Conservation (phyloP, 331 rosid genomes). For the Telfairia occidentalis region DNA sequence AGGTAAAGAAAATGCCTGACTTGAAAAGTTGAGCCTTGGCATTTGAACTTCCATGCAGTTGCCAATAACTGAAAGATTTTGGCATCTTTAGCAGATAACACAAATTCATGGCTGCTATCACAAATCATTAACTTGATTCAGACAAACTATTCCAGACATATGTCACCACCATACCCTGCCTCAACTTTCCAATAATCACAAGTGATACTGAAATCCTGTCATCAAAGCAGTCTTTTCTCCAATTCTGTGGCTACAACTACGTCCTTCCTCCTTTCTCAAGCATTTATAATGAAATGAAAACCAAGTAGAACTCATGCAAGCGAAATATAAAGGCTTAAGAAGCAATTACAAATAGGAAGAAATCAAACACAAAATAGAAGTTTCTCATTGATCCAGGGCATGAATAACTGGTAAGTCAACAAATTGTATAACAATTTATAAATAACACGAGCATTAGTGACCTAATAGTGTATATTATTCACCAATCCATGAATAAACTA, state of each 20-base stretch:
- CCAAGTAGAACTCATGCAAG: background rate
- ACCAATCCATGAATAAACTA: background rate
- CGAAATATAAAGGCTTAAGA: background rate
- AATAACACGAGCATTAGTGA: background rate
- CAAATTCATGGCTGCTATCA: background rate
- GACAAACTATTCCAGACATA: background rate
- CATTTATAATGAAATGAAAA: background rate
- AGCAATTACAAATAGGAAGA: background rate
- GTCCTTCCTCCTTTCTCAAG: background rate
- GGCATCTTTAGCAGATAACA: background rate
- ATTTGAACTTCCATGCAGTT: background rate
- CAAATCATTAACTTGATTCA: background rate
- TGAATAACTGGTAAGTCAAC: conserved; percentile 1
- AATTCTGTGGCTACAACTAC: background rate
- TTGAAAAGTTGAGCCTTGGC: background rate
- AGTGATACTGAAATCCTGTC: background rate
- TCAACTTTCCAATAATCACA: background rate
- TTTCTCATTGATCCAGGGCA: conserved; percentile 5
- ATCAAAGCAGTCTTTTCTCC: background rate
- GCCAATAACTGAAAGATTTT: background rate
- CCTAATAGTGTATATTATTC: background rate
- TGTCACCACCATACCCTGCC: background rate
- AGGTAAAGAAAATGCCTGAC: background rate
- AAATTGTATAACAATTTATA: background rate
- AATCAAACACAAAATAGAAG: background rate